These are phyloP conservation scores for Blastocladiella emersonii DNA, from an alignment of 371 early-diverging fungal genomes.

Conservation along the genomic window DNA sequence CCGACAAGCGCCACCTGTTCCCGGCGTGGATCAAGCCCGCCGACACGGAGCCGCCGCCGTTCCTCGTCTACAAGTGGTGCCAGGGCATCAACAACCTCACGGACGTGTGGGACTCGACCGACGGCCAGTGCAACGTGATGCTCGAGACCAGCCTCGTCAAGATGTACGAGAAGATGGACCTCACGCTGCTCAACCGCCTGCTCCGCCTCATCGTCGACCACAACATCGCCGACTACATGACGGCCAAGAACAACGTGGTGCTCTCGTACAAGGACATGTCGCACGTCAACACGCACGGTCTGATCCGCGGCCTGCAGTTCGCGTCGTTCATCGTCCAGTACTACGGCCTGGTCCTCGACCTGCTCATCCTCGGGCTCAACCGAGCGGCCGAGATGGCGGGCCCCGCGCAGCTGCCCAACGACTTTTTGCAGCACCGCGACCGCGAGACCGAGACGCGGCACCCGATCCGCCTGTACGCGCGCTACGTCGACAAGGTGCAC, in stretches of 20 bases:
- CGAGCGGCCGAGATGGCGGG: conserved; percentile 95
- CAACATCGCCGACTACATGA: conserved; percentile 97
- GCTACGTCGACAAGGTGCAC: conserved; percentile 87
- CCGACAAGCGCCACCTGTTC: conserved; percentile 77
- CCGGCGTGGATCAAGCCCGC: conserved; percentile 96
- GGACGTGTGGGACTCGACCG: conserved; percentile 84
- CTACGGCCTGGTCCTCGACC: conserved; percentile 91
- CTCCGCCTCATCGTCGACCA: conserved; percentile 93
- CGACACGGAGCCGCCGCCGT: conserved; percentile 92
- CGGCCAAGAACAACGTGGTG: conserved; percentile 94
- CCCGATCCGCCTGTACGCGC: conserved; percentile 90
- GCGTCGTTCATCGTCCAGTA: conserved; percentile 95
- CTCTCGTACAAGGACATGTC: conserved; percentile 99
- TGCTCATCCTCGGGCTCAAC: conserved; percentile 88
- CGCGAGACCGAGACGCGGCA: conserved; percentile 83
- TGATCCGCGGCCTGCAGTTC: conserved; percentile 97
- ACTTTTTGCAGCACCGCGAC: conserved; percentile 92
- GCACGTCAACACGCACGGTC: conserved; percentile 91
- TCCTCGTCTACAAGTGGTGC: conserved; percentile 95
- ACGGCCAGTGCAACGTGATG: conserved; percentile 89
- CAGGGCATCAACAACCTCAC: conserved; percentile 93
- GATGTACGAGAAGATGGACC: conserved; percentile 93
- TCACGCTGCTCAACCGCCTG: conserved; percentile 89
- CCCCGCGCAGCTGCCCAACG: conserved; percentile 83
- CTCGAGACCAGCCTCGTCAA: conserved; percentile 83